Base-by-base conservation (phyloP, 305 asterid species). In the Andrographis paniculata region DNA sequence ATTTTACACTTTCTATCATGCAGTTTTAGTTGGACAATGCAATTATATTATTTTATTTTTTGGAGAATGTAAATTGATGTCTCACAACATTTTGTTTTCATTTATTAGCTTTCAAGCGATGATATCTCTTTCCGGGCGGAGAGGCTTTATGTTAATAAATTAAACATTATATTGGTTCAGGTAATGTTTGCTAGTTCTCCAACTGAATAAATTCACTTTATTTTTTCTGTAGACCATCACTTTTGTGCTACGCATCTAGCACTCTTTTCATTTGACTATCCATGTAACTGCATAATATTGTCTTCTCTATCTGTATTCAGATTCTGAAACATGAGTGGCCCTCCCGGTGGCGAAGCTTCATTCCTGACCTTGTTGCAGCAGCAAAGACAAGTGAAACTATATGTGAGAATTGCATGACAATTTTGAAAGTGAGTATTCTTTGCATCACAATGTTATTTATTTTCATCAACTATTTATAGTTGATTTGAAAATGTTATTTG, bases 291-390 rank as follows among this genome's bases (percentile, higher is more conserved):
- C 6, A 27, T 27, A 42, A 31, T 42, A 15, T 64, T 54, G 13
- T 17, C 33, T 13, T 65, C 6, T 23, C 63, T 31, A n/a, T 69
- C 43, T 36, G 39, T 58, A 20, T 65, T 23, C 75, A 91, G 99
- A 91, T 91, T 66, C 63, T 91, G 76, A 91, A 91, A 89, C 99
- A 91, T 39, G 99, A 91, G 61, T 87, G 99, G 96, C 96, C 96
- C 30, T 77, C 87, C 51, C 72, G 85, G 64, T 91, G 99, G 99
- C 75, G 68, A 49, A 83, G 93, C 53, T 91, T 91, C 69, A 78
- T 91, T 51, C 99, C 99, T 10, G 99, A 91, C 67, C 72, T 91
- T 65, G 94, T 91, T 56, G 85, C 96, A 50, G 99, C 99, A 36
- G 96, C 94, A 48, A 91, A 76, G 76, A 83, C 95, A 1, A 87